phyloP scores from a whole-genome alignment of 2,329 filamentous ascomycete species.

The Orbilia quercus region DNA sequence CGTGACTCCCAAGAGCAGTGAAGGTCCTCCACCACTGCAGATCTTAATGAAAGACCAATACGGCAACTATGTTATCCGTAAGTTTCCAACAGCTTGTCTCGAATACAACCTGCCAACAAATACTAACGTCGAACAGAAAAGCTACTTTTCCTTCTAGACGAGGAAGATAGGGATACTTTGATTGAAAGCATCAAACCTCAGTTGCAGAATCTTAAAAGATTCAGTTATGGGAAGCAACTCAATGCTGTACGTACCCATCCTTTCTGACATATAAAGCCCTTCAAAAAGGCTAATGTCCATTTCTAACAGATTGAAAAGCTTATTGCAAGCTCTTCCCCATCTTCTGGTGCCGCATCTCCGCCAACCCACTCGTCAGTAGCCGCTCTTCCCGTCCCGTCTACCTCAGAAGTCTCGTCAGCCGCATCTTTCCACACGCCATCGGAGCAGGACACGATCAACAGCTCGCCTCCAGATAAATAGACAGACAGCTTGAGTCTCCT shows the following conservation, averaged over 20 bases:
- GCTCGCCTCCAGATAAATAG: slow-evolving; percentile 55
- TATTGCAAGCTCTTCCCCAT: slow-evolving; percentile 49
- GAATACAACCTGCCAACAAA: slow-evolving; percentile 29
- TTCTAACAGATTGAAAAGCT: slow-evolving; percentile 51
- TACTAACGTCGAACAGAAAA: slow-evolving; percentile 73
- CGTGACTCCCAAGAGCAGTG: slow-evolving; percentile 68
- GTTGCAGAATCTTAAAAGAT: slow-evolving; percentile 72
- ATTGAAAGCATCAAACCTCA: slow-evolving; percentile 73
- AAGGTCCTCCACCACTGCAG: slow-evolving; percentile 77
- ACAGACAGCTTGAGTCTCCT: not conserved
- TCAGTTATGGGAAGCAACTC: slow-evolving; percentile 74
- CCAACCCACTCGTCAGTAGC: slow-evolving; percentile 47
- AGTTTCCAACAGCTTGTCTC: slow-evolving; percentile 64
- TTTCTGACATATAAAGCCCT: not conserved
- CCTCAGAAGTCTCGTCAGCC: slow-evolving; percentile 42
- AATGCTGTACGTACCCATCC: slow-evolving; percentile 63
- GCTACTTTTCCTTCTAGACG: slow-evolving; percentile 74
- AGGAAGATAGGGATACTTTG: slow-evolving; percentile 71
- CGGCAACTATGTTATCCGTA: slow-evolving; percentile 97
- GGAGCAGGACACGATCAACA: slow-evolving; percentile 52
- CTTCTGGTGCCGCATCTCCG: slow-evolving; percentile 50
- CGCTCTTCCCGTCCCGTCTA: slow-evolving; percentile 37
- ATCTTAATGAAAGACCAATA: slow-evolving; percentile 88
- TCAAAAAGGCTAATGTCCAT: slow-evolving; percentile 10
- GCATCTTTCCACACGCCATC: slow-evolving; percentile 53